Percentiles rank a stretch among this genome's conserved stretches.
Conservation (phyloP, 2,329 filamentous ascomycete genomes). For the Nigrospora sphaerica region DNA sequence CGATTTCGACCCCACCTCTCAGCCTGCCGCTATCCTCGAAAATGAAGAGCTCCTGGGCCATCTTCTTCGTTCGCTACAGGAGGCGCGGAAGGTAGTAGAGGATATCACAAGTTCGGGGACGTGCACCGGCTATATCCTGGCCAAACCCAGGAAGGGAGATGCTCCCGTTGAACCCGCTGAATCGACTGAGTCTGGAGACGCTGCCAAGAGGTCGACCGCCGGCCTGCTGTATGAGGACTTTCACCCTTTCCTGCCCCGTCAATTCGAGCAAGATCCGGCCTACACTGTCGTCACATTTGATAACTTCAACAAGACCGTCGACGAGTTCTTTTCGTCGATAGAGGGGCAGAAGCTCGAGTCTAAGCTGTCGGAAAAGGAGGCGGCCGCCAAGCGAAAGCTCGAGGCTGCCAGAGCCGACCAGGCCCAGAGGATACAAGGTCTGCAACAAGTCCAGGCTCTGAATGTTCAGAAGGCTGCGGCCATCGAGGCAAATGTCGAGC, state of each 20-base stretch:
- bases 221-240: constrained; percentile 84
- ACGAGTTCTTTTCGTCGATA: constrained; percentile 95
- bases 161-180: constrained; percentile 15
- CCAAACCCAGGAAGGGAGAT: constrained; percentile 45
- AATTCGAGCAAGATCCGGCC: constrained; percentile 62
- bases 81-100: constrained; percentile 63
- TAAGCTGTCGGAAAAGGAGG: constrained; percentile 72
- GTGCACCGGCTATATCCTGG: constrained; percentile 82
- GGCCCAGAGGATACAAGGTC: constrained; percentile 71
- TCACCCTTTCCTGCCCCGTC: constrained; percentile 80
- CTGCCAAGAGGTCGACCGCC: constrained; percentile 28
- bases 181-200: constrained; percentile 20
- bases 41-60: constrained; percentile 57
- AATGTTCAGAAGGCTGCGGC: constrained; percentile 85
- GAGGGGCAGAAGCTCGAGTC: constrained; percentile 91
- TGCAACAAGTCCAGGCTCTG: constrained; percentile 73
- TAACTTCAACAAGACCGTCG: constrained; percentile 86
- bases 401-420: constrained; percentile 82
- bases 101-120: constrained; percentile 58
- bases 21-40: constrained; percentile 63
- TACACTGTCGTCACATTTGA: constrained; percentile 69
- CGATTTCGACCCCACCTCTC: constrained; percentile 60
- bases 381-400: constrained; percentile 73
- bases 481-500: constrained; percentile 83
- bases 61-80: constrained; percentile 60